Conservation (phyloP, 2,329 filamentous ascomycete species). For the Stromatinia cepivora region DNA sequence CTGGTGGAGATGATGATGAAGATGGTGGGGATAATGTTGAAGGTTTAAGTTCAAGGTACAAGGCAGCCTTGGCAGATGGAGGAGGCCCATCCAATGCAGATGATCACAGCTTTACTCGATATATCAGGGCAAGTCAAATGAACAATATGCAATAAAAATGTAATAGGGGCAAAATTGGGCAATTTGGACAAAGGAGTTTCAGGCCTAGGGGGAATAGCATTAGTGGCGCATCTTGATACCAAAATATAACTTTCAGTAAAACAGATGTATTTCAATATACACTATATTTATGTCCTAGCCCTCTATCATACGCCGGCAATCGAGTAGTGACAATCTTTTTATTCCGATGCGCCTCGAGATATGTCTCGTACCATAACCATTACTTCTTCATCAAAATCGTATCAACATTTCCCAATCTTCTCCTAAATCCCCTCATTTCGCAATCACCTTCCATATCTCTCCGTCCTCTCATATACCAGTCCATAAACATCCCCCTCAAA, state of each 20-base stretch:
- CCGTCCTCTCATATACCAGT: neutral
- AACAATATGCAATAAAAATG: conserved; percentile 28
- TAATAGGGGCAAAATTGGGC: conserved; percentile 27
- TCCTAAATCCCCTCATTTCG: conserved; percentile 6
- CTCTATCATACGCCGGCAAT: conserved; percentile 12
- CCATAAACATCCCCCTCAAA: neutral
- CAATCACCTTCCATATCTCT: conserved; percentile 12
- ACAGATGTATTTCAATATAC: conserved; percentile 13
- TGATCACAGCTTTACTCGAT: conserved; percentile 41
- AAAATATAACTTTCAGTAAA: conserved; percentile 13
- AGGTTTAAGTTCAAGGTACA: conserved; percentile 73
- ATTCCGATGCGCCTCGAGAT: conserved; percentile 25
- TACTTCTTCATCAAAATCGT: conserved; percentile 11
- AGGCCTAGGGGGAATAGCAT: conserved; percentile 36
- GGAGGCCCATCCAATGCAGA: conserved; percentile 42
- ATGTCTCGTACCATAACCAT: conserved; percentile 18
- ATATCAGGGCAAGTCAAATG: conserved; percentile 41
- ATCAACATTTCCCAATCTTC: conserved; percentile 1
- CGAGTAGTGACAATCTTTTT: conserved; percentile 17
- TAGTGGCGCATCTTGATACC: conserved; percentile 19
- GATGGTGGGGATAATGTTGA: conserved; percentile 48
- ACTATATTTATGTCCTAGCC: conserved; percentile 4
- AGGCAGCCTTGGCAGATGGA: conserved; percentile 67
- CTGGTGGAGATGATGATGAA: conserved; percentile 57
- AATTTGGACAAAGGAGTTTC: conserved; percentile 16